Evolutionary conservation across 495 filamentous ascomycete genomes (phyloP).

Genomic region (Penicillium waksmanii): DNA sequence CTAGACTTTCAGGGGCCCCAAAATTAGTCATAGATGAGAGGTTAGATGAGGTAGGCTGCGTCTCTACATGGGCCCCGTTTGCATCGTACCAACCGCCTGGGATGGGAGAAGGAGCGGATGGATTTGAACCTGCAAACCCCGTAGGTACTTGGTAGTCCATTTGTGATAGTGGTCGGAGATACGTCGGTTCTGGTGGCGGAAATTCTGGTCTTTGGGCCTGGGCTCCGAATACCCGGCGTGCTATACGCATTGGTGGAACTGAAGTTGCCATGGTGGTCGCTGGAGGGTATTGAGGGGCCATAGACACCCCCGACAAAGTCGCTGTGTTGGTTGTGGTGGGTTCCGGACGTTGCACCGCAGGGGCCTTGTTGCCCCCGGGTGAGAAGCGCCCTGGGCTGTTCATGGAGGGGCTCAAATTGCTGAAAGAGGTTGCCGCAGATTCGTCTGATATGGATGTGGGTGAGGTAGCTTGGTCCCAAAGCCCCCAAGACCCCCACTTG

Average conservation of each 20-base stretch:
- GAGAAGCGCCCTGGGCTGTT: constrained; percentile 25
- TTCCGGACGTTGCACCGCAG: constrained; percentile 19
- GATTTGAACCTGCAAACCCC: constrained; percentile 15
- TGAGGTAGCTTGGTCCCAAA: constrained; percentile 45
- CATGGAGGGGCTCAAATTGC: constrained; percentile 16
- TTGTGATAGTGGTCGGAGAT: constrained; percentile 36
- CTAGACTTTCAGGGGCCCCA: constrained; percentile 50
- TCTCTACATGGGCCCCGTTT: constrained; percentile 19
- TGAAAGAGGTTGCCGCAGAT: constrained; percentile 24
- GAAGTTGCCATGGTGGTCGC: constrained; percentile 22
- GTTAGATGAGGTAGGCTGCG: constrained; percentile 27
- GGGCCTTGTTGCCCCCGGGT: constrained; percentile 17
- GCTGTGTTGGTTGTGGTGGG: constrained; percentile 15
- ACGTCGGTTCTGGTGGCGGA: constrained; percentile 40
- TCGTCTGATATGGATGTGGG: constrained; percentile 39
- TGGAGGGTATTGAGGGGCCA: constrained; percentile 23
- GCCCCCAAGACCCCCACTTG: constrained; percentile 57
- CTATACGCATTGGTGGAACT: constrained; percentile 27
- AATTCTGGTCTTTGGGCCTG: constrained; percentile 29
- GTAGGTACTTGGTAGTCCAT: constrained; percentile 24
- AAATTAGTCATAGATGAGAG: constrained; percentile 41
- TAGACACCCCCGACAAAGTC: constrained; percentile 10
- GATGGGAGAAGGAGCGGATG: constrained; percentile 15
- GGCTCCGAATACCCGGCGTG: constrained; percentile 23
- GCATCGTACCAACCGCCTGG: constrained; percentile 36